Conservation (phyloP, 345 rosid species). For the Lenwebbia sp. region DNA sequence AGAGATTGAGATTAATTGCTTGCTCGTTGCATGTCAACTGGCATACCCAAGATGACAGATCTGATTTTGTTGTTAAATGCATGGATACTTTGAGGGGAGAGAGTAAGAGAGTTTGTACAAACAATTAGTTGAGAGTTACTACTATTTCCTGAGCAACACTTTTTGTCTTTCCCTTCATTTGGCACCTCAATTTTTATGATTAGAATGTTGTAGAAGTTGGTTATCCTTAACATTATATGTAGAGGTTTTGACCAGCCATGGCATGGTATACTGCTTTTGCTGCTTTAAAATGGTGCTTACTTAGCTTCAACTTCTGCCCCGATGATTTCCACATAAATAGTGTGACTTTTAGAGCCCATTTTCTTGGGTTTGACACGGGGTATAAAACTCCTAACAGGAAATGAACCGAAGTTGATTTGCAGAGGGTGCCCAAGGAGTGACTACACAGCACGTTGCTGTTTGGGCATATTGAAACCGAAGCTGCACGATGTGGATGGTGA, state of each 20-base stretch:
- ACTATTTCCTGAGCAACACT: neutral
- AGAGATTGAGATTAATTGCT: neutral
- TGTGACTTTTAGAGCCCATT: neutral
- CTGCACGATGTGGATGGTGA: conserved; percentile 56
- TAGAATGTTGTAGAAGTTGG: neutral
- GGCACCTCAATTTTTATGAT: neutral
- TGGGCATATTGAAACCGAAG: conserved; percentile 65
- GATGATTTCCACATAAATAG: neutral
- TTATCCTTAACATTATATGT: neutral
- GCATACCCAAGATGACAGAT: neutral
- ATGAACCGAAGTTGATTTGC: conserved; percentile 70
- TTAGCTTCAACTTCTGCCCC: neutral
- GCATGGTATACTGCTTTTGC: neutral
- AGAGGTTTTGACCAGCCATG: neutral
- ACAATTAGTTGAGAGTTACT: neutral
- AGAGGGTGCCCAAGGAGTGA: conserved; percentile 78
- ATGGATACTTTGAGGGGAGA: neutral
- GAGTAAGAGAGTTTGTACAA: neutral
- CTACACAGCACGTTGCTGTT: conserved; percentile 54
- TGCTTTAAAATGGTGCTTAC: neutral
- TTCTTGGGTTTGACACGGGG: conserved; percentile 33
- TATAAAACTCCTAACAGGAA: conserved; percentile 37
- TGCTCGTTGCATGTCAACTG: neutral
- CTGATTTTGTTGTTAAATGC: neutral
- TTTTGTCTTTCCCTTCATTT: neutral